Evolutionary conservation across 768 basidiomycete species (phyloP), one percentile per base, ranked within the genome.

Genomic region (Russula lepida): DNA sequence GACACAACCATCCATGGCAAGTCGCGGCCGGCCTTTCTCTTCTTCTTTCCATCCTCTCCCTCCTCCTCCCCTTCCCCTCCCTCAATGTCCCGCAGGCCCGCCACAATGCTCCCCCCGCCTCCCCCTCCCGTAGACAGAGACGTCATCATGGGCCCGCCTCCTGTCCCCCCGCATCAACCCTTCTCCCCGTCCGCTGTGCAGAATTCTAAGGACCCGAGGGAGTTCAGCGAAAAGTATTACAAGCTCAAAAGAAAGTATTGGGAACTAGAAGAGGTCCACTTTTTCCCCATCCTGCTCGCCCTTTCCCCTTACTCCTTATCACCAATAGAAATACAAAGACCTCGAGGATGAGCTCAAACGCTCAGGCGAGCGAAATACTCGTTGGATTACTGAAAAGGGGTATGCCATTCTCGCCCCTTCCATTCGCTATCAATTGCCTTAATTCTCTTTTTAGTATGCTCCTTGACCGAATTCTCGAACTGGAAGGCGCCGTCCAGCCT

Each of bases 201-300:
- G 11, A 73, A 70, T 32, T 55, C 69, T 17, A 66, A 74, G 56
- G 78, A 81, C 60, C 67, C 61, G 54, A 77, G 76, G 54, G 84
- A 84, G 53, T 69, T 78, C 63, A 67, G 68, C 50, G 85, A 86
- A 74, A 88, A 86, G 72, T 85, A 86, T 71, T 75, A 74, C 62
- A 81, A 78, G 65, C 75, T 88, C 55, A 89, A 89, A 69, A 73
- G 83, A 46, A 81, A 82, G 43, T 85, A 81, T 70, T 79, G 80
- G 64, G 84, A 86, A 56, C 79, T 88, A 44, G 84, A 88, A 67
- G 83, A 88, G 81, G 88, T 88, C 56, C 0, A 49, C 15, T n/a
- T 43, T 19, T 15, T 4, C 28, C 30, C 25, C 4, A n/a, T 23
- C 17, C 28, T 37, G 13, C 19, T 15, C 39, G 12, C 39, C 21